Conservation (phyloP, 1,284 basidiomycete genomes). For the Tilletiaria anomala region DNA sequence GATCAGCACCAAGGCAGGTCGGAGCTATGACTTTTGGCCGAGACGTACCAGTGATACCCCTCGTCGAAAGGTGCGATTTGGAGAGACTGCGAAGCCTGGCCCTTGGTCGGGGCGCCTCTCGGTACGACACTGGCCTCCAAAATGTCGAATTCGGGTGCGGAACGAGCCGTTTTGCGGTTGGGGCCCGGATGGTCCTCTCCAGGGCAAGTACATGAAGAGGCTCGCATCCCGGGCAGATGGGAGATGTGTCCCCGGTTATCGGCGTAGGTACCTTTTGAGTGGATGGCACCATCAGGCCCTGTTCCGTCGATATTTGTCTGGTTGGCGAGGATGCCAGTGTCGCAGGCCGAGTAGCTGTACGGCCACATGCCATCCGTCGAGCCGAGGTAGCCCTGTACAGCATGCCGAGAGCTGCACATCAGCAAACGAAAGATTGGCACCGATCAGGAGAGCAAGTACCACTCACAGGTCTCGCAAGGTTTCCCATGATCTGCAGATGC, state of each 20-base stretch:
- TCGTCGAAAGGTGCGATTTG: slow-evolving; percentile 35
- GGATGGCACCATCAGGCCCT: slow-evolving; percentile 15
- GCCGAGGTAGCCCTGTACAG: slow-evolving; percentile 34
- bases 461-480: slow-evolving; percentile 31
- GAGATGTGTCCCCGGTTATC: slow-evolving; percentile 5
- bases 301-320: slow-evolving; percentile 22
- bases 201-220: slow-evolving; percentile 27
- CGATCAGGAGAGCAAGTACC: too few species aligned
- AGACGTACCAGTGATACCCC: slow-evolving; percentile 7
- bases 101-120: not conserved
- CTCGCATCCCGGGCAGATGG: slow-evolving; percentile 31
- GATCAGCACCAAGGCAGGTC: too few species aligned
- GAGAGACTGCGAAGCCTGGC: slow-evolving; percentile 33
- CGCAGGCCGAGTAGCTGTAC: slow-evolving; percentile 41
- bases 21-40: too few species aligned
- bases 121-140: slow-evolving; percentile 46
- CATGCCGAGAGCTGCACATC: too few species aligned
- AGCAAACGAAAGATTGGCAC: too few species aligned
- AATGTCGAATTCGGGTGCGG: slow-evolving; percentile 38
- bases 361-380: slow-evolving; percentile 38
- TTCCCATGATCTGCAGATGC: slow-evolving; percentile 20
- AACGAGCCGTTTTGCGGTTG: slow-evolving; percentile 26
- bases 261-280: slow-evolving; percentile 24
- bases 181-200: slow-evolving; percentile 33
- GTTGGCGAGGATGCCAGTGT: slow-evolving; percentile 30